Base-by-base conservation (phyloP, 1,139 yeast species). In the Lodderomyces parapsilosis region DNA sequence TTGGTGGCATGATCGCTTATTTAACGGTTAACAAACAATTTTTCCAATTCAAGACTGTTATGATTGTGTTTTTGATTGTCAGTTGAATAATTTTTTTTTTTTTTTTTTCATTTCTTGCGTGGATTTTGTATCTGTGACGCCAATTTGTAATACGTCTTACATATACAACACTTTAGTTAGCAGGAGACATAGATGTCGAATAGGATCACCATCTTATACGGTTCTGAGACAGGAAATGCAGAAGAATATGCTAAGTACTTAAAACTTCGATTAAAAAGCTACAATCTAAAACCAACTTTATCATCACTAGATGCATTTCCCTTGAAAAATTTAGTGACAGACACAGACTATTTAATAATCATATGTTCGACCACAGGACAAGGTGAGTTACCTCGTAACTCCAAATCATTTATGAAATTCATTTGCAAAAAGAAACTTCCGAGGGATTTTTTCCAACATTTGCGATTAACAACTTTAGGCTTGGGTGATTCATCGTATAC, bases 401-500 rank as follows among this genome's bases (percentile, higher is more conserved):
- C 86, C 2, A 70, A 74, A 49, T 74, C 73, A 44, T 79, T 91
- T 49, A 86, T 96, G 95, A 74, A 76, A 51, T 81, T 85, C 47
- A 62, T 93, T 49, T 75, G 89, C 47, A 78, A 79, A 56, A 80
- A 75, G 57, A 83, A 80, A 51, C 74, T 93, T 7, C 93, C 96
- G 0, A 35, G 52, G 1, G 81, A 81, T 55, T 66, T 89, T 37
- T 66, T 91, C 35, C 74, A 75, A 46, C 88, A 84, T 56, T 56
- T 88, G 11, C 60, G 69, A 24, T 73, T 90, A 50, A 79, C 93
- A 3, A 76, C 90, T 2, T 83, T 93, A 58, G 99, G 99, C 0
- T 66, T 94, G 2, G 99, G 99, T n/a, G 98, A 93, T 59, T 84
- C 96, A 0, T 85, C 96, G 1, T 93, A 93, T 58, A 86, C 95